Percentiles rank a stretch among this genome's conserved stretches.
Evolutionary conservation across 164 flowering plant genomes (phyloP).

Genomic region (Chimonanthus praecox): DNA sequence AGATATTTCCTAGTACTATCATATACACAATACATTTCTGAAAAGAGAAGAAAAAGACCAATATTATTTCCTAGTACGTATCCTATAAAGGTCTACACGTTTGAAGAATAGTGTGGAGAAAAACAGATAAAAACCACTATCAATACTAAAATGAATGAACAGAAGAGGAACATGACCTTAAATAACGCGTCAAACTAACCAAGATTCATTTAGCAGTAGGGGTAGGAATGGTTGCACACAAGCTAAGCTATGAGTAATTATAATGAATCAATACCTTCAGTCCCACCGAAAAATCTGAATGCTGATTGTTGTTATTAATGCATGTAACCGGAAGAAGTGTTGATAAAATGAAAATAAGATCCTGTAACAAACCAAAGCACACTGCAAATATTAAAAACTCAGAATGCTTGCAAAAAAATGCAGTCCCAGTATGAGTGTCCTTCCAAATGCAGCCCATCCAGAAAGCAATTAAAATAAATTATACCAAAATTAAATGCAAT

Average conservation of each 20-base stretch:
- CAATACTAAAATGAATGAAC: not conserved
- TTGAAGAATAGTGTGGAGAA: not conserved
- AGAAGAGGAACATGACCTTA: not conserved
- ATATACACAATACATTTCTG: too few species aligned
- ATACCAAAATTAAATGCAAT: too few species aligned
- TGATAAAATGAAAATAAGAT: conserved; percentile 61
- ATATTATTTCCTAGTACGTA: not conserved
- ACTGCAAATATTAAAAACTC: conserved; percentile 2
- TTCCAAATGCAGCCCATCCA: not conserved
- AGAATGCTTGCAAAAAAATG: not conserved
- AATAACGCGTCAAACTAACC: not conserved
- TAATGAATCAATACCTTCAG: conserved; percentile 51
- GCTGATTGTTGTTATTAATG: conserved; percentile 49
- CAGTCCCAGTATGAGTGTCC: not conserved
- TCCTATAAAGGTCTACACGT: not conserved
- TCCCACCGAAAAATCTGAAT: conserved; percentile 58
- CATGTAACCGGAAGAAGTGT: conserved; percentile 83
- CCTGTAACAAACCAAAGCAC: conserved; percentile 40
- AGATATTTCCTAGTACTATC: too few species aligned
- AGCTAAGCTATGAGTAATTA: not conserved
- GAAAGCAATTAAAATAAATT: too few species aligned
- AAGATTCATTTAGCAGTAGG: not conserved
- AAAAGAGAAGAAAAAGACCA: too few species aligned
- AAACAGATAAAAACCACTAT: not conserved
- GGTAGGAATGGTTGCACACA: not conserved